Percentiles rank a stretch among this genome's conserved stretches.
Conservation (phyloP, 2,329 filamentous ascomycete species). For the Fusarium domesticum region DNA sequence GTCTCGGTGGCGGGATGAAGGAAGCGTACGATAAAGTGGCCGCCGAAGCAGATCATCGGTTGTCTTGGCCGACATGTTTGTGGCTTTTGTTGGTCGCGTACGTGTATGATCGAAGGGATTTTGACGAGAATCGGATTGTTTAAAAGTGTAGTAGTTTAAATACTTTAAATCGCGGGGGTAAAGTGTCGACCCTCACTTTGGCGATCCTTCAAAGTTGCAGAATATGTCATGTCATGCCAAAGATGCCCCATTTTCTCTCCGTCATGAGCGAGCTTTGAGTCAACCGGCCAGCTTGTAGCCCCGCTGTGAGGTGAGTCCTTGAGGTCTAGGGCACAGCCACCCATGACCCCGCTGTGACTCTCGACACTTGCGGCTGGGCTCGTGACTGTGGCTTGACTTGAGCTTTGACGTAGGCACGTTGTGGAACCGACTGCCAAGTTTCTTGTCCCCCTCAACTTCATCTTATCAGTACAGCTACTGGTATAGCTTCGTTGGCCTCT, state of each 20-base stretch:
- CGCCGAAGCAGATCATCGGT: slow-evolving; percentile 47
- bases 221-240: background rate
- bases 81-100: background rate
- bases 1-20: slow-evolving; percentile 12
- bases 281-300: slow-evolving; percentile 16
- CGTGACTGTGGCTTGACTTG: background rate
- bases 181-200: background rate
- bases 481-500: too few relatives aligned
- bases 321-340: background rate
- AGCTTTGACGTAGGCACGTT: background rate
- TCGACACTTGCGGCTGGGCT: background rate
- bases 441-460: too few relatives aligned
- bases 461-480: too few relatives aligned
- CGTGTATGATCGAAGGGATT: background rate
- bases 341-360: background rate
- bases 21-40: slow-evolving; percentile 48
- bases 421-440: background rate
- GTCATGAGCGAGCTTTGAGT: slow-evolving; percentile 12
- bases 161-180: background rate
- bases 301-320: background rate
- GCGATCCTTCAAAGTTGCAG: background rate
- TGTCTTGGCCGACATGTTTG: slow-evolving; percentile 37
- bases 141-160: too few relatives aligned
- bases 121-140: background rate
- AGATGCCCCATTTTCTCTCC: background rate